Percentiles rank a stretch among this genome's conserved stretches.
These are phyloP conservation scores for Geosiphon pyriformis DNA, from an alignment of 192 early-diverging fungal species.

Conservation along the genomic window DNA sequence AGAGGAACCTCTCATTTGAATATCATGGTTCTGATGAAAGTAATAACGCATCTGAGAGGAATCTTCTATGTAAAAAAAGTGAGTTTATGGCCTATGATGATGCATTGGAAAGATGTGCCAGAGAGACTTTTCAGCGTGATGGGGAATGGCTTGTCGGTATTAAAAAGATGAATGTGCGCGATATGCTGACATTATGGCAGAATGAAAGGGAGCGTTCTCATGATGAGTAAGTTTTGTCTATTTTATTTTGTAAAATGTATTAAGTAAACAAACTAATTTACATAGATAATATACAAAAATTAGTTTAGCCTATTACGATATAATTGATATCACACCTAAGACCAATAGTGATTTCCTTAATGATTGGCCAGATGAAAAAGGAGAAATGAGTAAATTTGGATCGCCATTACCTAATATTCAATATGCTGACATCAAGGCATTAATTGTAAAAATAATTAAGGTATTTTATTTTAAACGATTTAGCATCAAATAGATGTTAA, in stretches of 20 bases:
- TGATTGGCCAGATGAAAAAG: slow-evolving; percentile 1
- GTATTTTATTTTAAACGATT: slow-evolving; percentile 12
- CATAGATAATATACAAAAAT: slow-evolving; percentile 6
- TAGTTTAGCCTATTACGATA: slow-evolving; percentile 7
- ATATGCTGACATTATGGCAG: slow-evolving; percentile 12
- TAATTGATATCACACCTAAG: slow-evolving; percentile 4
- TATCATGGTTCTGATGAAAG: too few relatives aligned
- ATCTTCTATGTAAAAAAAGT: too few relatives aligned
- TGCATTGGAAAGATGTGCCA: slow-evolving; percentile 9
- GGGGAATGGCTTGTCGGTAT: slow-evolving; percentile 15
- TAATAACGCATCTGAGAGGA: too few relatives aligned
- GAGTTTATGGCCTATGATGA: slow-evolving; percentile 16
- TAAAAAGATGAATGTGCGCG: slow-evolving; percentile 16
- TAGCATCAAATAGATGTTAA: slow-evolving; percentile 16
- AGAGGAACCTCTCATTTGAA: too few relatives aligned
- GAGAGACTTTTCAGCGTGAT: slow-evolving; percentile 22
- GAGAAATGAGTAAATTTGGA: slow-evolving; percentile 6
- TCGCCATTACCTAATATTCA: slow-evolving; percentile 6
- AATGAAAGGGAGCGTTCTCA: slow-evolving; percentile 15
- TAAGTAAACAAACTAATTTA: slow-evolving; percentile 1
- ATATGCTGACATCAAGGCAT: slow-evolving; percentile 11
- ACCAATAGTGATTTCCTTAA: slow-evolving; percentile 16
- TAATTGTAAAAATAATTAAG: slow-evolving; percentile 7
- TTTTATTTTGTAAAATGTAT: slow-evolving; percentile 14
- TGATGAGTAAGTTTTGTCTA: slow-evolving; percentile 11